Evolutionary conservation across 345 rosid genomes (phyloP), one percentile per base, ranked within the genome.

Genomic region (Pistacia atlantica): DNA sequence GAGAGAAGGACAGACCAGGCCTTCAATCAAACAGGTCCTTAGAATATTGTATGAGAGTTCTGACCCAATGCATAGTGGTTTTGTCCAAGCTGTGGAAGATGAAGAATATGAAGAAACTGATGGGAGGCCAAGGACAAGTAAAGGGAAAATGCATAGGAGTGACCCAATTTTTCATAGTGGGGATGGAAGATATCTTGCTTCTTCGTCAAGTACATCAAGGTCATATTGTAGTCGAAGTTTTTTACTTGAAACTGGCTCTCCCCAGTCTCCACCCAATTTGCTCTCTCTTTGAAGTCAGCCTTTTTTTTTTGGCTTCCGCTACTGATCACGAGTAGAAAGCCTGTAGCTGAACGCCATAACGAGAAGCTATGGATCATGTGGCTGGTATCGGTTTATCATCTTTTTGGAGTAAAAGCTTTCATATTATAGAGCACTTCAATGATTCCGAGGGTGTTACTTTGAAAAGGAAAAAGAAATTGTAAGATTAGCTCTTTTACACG

Each of bases 131-230:
- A 80, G 93, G 75, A 79, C 51, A 20, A 87, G 90, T 63, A 83
- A 86, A 76, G 89, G 91, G 67, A 89, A 91, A 79, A 77, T 82
- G 48, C 87, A 80, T 35, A 86, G 82, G 84, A 86, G 85, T 37
- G 92, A 89, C 58, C 77, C 77, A 0, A 75, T 80, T 28, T 90
- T 84, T 65, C 82, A 87, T 77, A 89, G 90, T 5, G 89, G 88
- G 4, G 97, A 95, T 76, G 94, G 79, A 55, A 87, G 92, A 71
- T 79, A 80, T 86, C 86, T 90, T 71, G 91, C 98, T 54, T 93
- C 98, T 78, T 93, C 99, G 13, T 92, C 99, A 5, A 92, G 98
- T 75, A 95, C 99, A 64, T 85, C 98, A 33, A 87, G 97, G 84
- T 95, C 98, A 17, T 90, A 90, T 87, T 92, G 97, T 62, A 96